phyloP scores from a whole-genome alignment of 1,284 basidiomycete species.

The Trichosporon coremiiforme region DNA sequence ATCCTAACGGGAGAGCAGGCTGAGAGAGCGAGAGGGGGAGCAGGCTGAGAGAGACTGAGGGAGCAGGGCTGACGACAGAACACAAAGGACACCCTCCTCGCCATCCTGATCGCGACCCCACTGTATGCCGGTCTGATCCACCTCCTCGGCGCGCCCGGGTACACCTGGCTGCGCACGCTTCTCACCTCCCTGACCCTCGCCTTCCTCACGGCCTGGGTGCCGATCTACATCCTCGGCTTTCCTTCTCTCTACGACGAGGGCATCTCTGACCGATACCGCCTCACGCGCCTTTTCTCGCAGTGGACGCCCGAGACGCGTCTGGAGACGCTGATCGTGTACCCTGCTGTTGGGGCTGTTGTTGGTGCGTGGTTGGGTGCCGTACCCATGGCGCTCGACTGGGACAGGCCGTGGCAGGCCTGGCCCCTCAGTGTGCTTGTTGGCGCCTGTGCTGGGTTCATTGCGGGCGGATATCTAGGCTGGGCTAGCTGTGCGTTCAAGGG shows the following conservation, averaged over 20 bases:
- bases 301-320: constrained; percentile 68
- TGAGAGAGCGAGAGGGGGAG: neutral
- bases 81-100: constrained; percentile 61
- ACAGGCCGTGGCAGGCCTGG: constrained; percentile 91
- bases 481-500: constrained; percentile 58
- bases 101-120: constrained; percentile 62
- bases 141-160: constrained; percentile 74
- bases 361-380: constrained; percentile 79
- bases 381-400: constrained; percentile 90
- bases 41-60: neutral
- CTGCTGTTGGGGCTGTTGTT: constrained; percentile 68
- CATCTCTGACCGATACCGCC: constrained; percentile 55
- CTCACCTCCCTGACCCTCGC: constrained; percentile 70
- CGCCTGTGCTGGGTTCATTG: constrained; percentile 68
- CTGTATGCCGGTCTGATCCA: constrained; percentile 62
- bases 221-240: constrained; percentile 70
- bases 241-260: constrained; percentile 58
- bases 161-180: constrained; percentile 65
- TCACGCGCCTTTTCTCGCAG: constrained; percentile 77
- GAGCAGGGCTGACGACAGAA: constrained; percentile 22
- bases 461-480: constrained; percentile 65
- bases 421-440: constrained; percentile 71
- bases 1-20: neutral
- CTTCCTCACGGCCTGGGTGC: constrained; percentile 67
- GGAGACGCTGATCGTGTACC: constrained; percentile 78